These are phyloP conservation scores for Naganishia friedmannii DNA, from an alignment of 768 basidiomycete genomes.

Conservation along the genomic window DNA sequence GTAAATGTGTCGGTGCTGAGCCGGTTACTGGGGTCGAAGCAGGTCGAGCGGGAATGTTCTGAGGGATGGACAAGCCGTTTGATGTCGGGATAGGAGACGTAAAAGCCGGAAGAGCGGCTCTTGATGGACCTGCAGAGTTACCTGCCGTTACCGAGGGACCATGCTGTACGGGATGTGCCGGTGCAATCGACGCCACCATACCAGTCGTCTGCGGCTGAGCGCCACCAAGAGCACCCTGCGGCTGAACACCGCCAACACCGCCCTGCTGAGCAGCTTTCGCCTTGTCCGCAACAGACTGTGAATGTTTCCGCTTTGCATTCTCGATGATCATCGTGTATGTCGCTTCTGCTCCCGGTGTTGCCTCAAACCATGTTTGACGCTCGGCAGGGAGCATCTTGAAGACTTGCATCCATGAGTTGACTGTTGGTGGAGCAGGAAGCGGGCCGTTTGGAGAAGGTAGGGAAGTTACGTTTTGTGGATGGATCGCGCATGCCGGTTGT, in stretches of 20 bases:
- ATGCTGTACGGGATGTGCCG: neutral
- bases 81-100: slow-evolving; percentile 17
- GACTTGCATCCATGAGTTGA: slow-evolving; percentile 18
- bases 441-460: slow-evolving; percentile 14
- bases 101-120: slow-evolving; percentile 5
- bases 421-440: neutral
- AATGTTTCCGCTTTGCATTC: slow-evolving; percentile 20
- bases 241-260: neutral
- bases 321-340: slow-evolving; percentile 18
- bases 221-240: too few species aligned
- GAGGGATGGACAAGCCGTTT: neutral
- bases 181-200: neutral
- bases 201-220: neutral
- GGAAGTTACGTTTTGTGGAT: neutral
- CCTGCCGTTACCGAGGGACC: too few species aligned
- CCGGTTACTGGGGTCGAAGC: neutral
- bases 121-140: neutral
- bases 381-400: slow-evolving; percentile 15
- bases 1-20: neutral
- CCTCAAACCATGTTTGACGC: slow-evolving; percentile 11
- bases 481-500: neutral
- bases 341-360: slow-evolving; percentile 3
- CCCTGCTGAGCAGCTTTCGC: neutral
- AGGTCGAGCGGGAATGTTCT: neutral
- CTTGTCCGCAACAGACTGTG: slow-evolving; percentile 1